These are phyloP conservation scores for Agaricales sp. DNA, from an alignment of 1,284 basidiomycete species.

Conservation along the genomic window DNA sequence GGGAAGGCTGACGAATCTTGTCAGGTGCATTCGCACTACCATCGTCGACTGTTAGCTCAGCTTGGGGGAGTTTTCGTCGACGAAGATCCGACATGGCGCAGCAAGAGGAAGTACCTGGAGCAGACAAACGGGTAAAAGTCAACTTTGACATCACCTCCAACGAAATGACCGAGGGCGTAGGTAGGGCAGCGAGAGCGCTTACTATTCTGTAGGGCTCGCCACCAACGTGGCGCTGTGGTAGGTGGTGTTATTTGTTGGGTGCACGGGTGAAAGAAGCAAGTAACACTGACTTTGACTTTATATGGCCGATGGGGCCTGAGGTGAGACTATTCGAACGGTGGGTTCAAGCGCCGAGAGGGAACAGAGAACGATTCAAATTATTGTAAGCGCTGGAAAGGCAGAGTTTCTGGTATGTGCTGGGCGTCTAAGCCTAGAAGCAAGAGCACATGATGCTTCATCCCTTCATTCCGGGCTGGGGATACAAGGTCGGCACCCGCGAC, in stretches of 20 bases:
- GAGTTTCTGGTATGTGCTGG: not conserved
- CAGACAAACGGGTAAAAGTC: not conserved
- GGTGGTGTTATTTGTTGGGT: not conserved
- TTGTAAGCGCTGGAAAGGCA: not conserved
- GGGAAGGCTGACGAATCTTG: no score
- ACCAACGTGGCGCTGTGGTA: not conserved
- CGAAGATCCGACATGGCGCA: not conserved
- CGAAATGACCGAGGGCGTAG: not conserved
- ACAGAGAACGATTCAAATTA: not conserved
- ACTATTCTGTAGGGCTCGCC: not conserved
- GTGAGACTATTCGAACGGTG: not conserved
- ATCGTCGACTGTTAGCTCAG: not conserved
- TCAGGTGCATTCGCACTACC: not conserved
- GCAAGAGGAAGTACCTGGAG: not conserved
- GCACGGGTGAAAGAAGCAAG: not conserved
- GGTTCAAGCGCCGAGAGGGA: not conserved
- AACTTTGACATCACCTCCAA: not conserved
- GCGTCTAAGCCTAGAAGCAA: no score
- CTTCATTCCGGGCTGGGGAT: no score
- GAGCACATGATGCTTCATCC: no score
- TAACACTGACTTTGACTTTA: not conserved
- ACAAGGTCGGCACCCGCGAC: no score
- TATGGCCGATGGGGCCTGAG: not conserved
- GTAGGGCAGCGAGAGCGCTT: not conserved
- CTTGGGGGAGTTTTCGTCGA: not conserved